Conservation (phyloP, 2,329 filamentous ascomycete genomes). For the Aureobasidium zeae region DNA sequence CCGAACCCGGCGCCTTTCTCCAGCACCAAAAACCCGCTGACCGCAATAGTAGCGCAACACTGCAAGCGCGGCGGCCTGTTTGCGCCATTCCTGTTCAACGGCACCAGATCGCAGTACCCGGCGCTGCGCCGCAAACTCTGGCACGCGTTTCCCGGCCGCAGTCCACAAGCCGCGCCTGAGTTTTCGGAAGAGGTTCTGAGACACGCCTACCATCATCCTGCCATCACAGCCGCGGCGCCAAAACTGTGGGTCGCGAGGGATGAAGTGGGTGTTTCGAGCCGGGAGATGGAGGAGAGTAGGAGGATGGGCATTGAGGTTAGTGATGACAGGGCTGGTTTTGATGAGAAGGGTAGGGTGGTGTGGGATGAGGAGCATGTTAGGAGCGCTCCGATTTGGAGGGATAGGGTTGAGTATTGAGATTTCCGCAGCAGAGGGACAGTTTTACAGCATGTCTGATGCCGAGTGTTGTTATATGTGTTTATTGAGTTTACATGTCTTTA, state of each 20-base stretch:
- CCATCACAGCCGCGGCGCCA: constrained; percentile 32
- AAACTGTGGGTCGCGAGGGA: constrained; percentile 38
- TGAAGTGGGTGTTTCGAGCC: constrained; percentile 33
- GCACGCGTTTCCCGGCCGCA: constrained; percentile 19
- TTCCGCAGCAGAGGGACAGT: too few relatives aligned
- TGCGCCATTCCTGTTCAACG: constrained; percentile 9
- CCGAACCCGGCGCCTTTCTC: constrained; percentile 8
- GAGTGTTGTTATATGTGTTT: too few relatives aligned
- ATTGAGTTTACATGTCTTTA: too few relatives aligned
- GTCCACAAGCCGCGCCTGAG: constrained; percentile 18
- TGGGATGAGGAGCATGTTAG: constrained; percentile 33
- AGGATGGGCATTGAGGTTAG: constrained; percentile 34
- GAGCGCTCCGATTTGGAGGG: constrained; percentile 34
- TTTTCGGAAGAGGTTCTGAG: constrained; percentile 26
- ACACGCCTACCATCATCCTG: constrained; percentile 38
- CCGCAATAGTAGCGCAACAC: too few relatives aligned
- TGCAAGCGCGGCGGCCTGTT: constrained; percentile 10
- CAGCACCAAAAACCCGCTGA: constrained; percentile 9
- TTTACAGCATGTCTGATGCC: too few relatives aligned
- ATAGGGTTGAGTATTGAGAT: constrained; percentile 12
- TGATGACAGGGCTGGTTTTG: constrained; percentile 36
- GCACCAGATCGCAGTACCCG: constrained; percentile 7
- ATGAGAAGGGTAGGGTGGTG: constrained; percentile 37
- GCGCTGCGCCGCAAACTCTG: constrained; percentile 6
- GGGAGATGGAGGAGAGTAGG: constrained; percentile 31